These are phyloP conservation scores for Ophiostoma sp. DNA, from an alignment of 2,329 filamentous ascomycete species.

Conservation along the genomic window DNA sequence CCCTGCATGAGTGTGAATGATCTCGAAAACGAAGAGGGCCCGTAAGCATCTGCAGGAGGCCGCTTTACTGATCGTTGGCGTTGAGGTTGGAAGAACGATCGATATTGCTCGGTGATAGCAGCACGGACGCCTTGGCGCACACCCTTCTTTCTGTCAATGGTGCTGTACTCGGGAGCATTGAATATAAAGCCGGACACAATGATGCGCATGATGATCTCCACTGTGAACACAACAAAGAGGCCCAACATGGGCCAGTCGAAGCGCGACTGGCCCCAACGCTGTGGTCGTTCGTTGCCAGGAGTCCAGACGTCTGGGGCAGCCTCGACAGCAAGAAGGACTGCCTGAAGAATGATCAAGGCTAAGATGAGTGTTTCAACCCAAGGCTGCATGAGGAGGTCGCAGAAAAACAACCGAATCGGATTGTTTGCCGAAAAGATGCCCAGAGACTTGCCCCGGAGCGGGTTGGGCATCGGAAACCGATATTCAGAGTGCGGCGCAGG, in stretches of 20 bases:
- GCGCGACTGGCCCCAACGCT: slow-evolving; percentile 59
- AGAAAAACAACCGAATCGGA: slow-evolving; percentile 65
- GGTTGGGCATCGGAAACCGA: slow-evolving; percentile 55
- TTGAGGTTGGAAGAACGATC: slow-evolving; percentile 74
- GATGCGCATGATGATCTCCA: slow-evolving; percentile 75
- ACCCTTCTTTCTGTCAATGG: slow-evolving; percentile 72
- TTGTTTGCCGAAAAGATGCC: slow-evolving; percentile 80
- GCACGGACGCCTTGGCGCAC: slow-evolving; percentile 67
- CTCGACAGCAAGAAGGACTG: slow-evolving; percentile 81
- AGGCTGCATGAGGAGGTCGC: slow-evolving; percentile 79
- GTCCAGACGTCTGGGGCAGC: slow-evolving; percentile 65
- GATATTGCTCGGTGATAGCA: slow-evolving; percentile 69
- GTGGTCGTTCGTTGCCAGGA: slow-evolving; percentile 53
- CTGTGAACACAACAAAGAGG: slow-evolving; percentile 83
- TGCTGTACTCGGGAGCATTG: slow-evolving; percentile 88
- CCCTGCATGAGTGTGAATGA: slow-evolving; percentile 72
- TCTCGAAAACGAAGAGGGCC: slow-evolving; percentile 63
- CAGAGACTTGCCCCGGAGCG: slow-evolving; percentile 77
- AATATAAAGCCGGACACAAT: slow-evolving; percentile 91
- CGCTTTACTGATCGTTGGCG: slow-evolving; percentile 62
- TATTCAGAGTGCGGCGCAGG: slow-evolving; percentile 30
- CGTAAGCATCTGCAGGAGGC: slow-evolving; percentile 39
- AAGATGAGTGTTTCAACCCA: slow-evolving; percentile 82
- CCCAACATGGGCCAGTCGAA: slow-evolving; percentile 77
- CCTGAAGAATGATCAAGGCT: slow-evolving; percentile 79